Evolutionary conservation across 345 rosid genomes (phyloP), one percentile per base, ranked within the genome.

Genomic region (Camelina laxa): DNA sequence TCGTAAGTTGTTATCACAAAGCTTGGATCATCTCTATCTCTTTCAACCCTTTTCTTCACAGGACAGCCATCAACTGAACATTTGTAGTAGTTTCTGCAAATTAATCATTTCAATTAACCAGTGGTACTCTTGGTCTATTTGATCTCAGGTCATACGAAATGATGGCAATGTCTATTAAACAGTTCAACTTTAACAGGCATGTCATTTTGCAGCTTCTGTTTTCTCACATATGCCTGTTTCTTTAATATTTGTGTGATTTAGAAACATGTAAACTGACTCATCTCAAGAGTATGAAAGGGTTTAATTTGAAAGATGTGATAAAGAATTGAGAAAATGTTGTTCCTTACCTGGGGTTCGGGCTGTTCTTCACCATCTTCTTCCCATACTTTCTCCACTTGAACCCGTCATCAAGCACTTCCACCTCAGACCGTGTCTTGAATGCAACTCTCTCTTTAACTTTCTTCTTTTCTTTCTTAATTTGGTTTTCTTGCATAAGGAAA

Each of bases 311-410:
- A 55, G 65, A 55, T 36, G 30, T 11, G 39, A 20, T 7, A 14
- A 31, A 17, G 17, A 20, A 21, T 3, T 17, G 8, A 54, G 68
- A 54, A 54, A 45, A 22, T 65, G 48, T 38, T 77, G 75, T 64
- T 57, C 7, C 11, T 2, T 81, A 94, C 98, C 99, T 95, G 8
- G 97, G 99, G 60, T 95, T 82, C 3, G 97, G 91, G 76, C 92
- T 92, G 83, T 90, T 85, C 80, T 92, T 95, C 36, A 95, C 98
- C 96, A 87, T 89, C 82, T 95, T 95, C 89, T 92, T 95, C 31
- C 99, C 99, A 63, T 95, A 95, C 73, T 95, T 95, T 76, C 97
- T 87, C 99, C 99, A 95, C 79, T 76, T 95, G 85, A 65, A 95
- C 1, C 99, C 99, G 33, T 95, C 99, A 60, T 89, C 92, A 19